A percentile compares a stretch with the other conserved stretches of the same genome.
phyloP scores from a whole-genome alignment of 805 yeast genomes.

The Ogataea dorogensis region DNA sequence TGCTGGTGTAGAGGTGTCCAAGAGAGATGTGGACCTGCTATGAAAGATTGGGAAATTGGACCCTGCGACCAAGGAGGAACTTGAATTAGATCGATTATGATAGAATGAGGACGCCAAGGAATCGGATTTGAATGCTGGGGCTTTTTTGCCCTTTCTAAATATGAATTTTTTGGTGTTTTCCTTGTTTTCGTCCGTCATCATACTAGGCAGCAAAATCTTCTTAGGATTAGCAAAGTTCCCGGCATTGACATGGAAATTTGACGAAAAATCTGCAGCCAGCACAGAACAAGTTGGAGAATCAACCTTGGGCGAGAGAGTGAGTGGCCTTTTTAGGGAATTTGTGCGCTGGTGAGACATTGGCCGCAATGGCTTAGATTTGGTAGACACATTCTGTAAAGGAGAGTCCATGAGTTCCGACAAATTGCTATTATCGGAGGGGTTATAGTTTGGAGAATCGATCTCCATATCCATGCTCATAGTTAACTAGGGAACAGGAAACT shows the following conservation, averaged over 20 bases:
- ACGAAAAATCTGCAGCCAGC: slow-evolving; percentile 37
- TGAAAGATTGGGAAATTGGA: slow-evolving; percentile 15
- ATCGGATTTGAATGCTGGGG: slow-evolving; percentile 20
- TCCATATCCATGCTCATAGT: slow-evolving; percentile 22
- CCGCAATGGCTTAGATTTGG: slow-evolving; percentile 6
- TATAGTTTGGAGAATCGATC: slow-evolving; percentile 26
- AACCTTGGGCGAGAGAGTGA: slow-evolving; percentile 33
- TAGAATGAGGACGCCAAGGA: slow-evolving; percentile 21
- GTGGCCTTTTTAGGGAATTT: slow-evolving; percentile 33
- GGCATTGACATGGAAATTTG: slow-evolving; percentile 37
- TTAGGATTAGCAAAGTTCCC: slow-evolving; percentile 22
- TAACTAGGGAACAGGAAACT: background rate
- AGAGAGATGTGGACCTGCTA: slow-evolving; percentile 17
- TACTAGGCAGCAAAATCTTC: slow-evolving; percentile 23
- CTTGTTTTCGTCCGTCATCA: slow-evolving; percentile 21
- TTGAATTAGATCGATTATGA: slow-evolving; percentile 23
- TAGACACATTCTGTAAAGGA: slow-evolving; percentile 20
- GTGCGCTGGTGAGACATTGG: slow-evolving; percentile 23
- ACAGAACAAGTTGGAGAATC: slow-evolving; percentile 41
- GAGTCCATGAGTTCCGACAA: slow-evolving; percentile 23
- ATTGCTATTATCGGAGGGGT: slow-evolving; percentile 12
- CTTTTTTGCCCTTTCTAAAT: slow-evolving; percentile 14
- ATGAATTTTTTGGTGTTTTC: slow-evolving; percentile 18
- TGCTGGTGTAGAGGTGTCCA: slow-evolving; percentile 16
- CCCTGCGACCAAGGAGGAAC: slow-evolving; percentile 13